Conservation (phyloP, 1,139 yeast species). For the Sugiyamaella xylanicola region DNA sequence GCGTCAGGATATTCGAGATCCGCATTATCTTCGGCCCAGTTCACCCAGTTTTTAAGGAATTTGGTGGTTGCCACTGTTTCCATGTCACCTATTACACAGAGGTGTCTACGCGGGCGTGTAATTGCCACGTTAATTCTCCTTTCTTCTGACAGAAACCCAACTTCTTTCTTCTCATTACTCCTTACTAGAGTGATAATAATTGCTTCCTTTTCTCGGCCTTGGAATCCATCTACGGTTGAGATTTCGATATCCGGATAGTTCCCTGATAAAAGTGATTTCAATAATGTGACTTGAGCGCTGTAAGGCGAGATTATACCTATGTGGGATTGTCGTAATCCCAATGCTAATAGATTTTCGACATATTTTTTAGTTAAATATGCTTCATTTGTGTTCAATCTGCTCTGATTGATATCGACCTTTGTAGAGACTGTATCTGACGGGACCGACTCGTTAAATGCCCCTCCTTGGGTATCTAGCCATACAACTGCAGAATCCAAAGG, state of each 20-base stretch:
- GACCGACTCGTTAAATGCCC: conserved; percentile 61
- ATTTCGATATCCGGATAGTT: conserved; percentile 68
- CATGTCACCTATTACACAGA: conserved; percentile 84
- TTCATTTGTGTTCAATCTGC: conserved; percentile 74
- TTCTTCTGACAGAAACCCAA: conserved; percentile 75
- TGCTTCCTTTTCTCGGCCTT: conserved; percentile 88
- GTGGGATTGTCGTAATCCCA: conserved; percentile 42
- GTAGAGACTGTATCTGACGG: conserved; percentile 40
- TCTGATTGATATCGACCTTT: conserved; percentile 26
- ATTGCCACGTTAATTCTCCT: conserved; percentile 81
- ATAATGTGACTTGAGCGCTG: conserved; percentile 73
- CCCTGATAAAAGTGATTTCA: conserved; percentile 52
- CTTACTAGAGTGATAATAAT: conserved; percentile 80
- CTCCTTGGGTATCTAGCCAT: conserved; percentile 94
- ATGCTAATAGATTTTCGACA: conserved; percentile 56
- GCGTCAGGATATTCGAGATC: conserved; percentile 70
- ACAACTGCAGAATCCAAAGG: conserved; percentile 48
- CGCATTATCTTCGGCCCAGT: conserved; percentile 66
- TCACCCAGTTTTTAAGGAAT: conserved; percentile 67
- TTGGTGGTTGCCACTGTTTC: conserved; percentile 64
- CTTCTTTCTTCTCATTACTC: conserved; percentile 63
- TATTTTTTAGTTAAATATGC: conserved; percentile 62
- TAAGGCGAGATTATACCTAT: conserved; percentile 91
- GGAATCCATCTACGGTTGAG: conserved; percentile 89
- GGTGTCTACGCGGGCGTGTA: conserved; percentile 84